phyloP scores from a whole-genome alignment of 2,329 filamentous ascomycete genomes.

The Blumeria hordei region DNA sequence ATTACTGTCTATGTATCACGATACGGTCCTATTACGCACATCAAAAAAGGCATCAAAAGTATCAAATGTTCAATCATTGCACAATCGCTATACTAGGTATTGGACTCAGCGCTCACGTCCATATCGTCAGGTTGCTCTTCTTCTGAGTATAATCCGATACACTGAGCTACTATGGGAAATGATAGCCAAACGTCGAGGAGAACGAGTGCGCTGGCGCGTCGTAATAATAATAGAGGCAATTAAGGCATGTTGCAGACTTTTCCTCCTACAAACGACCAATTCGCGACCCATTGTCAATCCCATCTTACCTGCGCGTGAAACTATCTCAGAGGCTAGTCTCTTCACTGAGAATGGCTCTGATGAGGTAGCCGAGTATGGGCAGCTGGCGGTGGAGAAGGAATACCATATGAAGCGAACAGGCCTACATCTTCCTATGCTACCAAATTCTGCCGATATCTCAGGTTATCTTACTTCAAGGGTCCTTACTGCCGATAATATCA shows the following conservation, averaged over 20 bases:
- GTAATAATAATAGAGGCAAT: conserved; percentile 64
- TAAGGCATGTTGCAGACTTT: conserved; percentile 63
- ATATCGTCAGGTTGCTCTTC: conserved; percentile 59
- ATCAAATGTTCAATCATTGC: conserved; percentile 24
- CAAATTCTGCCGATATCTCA: conserved; percentile 59
- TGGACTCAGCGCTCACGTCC: conserved; percentile 38
- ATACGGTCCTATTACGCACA: conserved; percentile 51
- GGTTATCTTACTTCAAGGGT: conserved; percentile 75
- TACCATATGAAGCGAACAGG: conserved; percentile 95
- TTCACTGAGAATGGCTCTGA: conserved; percentile 22
- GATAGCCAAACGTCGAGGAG: conserved; percentile 68
- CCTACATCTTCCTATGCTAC: conserved; percentile 60
- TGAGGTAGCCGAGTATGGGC: conserved; percentile 19
- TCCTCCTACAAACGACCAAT: conserved; percentile 62
- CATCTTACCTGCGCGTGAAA: conserved; percentile 63
- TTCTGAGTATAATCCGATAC: conserved; percentile 78
- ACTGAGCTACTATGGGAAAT: conserved; percentile 96
- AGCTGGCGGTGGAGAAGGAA: conserved; percentile 20
- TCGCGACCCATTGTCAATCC: conserved; percentile 64
- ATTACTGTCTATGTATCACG: conserved; percentile 79
- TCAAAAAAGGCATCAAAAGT: conserved; percentile 31
- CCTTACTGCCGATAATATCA: conserved; percentile 87
- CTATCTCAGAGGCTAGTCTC: conserved; percentile 32
- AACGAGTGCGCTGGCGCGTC: conserved; percentile 65
- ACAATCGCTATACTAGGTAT: conserved; percentile 41